Base-by-base conservation (phyloP, 1,139 yeast genomes). In the Scheffersomyces titani region DNA sequence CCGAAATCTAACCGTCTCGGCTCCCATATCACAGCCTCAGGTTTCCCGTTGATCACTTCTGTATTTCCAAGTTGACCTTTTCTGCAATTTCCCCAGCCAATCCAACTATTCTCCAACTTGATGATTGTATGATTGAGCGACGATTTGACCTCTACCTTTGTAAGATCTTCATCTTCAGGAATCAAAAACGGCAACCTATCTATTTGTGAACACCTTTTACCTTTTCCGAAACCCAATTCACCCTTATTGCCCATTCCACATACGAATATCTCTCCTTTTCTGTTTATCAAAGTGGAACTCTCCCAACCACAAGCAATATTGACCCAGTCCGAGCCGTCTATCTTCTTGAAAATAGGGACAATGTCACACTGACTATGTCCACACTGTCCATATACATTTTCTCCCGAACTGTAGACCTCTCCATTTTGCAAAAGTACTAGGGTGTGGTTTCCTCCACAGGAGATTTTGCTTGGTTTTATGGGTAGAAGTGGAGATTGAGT, bases 371-470 rank as follows among this genome's bases (percentile, higher is more conserved):
- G 49, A 3, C 62, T 51, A 44, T 61, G 64, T 2, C 83, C 87
- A 63, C 87, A 80, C 66, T 89, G 94, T 1, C 88, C 86, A 44
- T 62, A 60, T 0, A 72, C 59, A 63, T 88, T 88, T 56, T 80
- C 85, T 0, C 98, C 98, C 55, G 84, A 67, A 0, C 84, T 83
- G 61, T 73, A 86, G 0, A 87, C 70, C 0, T 72, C 68, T 0
- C 94, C 94, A 54, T 79, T 72, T 1, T 71, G 75, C 16, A 85
- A 68, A 6, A 91, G 70, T 1, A 92, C 62, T 46, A 91, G 64
- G 0, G 97, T 88, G 69, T 94, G 98, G 66, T 92, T 93, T 0
- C 98, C 98, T 3, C 98, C 98, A 67, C 92, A 86, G 0, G 78
- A 81, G 45, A 87, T 77, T 68, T 73, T 78, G 49, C 64, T 58